Evolutionary conservation across 768 basidiomycete genomes (phyloP), one percentile per base, ranked within the genome.

Genomic region (Tricholoma bakamatsutake): DNA sequence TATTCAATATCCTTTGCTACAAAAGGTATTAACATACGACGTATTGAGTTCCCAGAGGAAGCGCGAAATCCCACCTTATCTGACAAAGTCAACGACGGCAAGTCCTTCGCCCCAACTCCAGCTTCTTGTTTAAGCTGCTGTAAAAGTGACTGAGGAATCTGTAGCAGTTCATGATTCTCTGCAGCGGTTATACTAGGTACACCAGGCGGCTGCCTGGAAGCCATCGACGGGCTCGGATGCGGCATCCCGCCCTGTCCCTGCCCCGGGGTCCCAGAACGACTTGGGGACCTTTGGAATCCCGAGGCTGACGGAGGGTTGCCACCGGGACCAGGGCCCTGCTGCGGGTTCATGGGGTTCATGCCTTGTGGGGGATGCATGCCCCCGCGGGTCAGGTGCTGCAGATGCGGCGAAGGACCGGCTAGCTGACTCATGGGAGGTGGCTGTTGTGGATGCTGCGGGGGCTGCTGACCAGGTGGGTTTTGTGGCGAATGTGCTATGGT

Each of bases 401-500:
- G 69, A 55, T 82, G 82, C 2, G 81, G 80, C 3, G 80, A 79
- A 0, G 77, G 76, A 2, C 82, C 79, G 27, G 65, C 70, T 1
- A 82, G 72, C 54, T 78, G 79, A 49, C 72, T 74, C 76, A 83
- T 80, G 4, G 75, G 72, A 24, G 70, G 67, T 50, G 61, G 66
- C 60, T 70, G 69, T 24, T 57, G 64, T 28, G 59, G 66, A 50
- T 52, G 64, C 48, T 49, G 66, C 28, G 42, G 53, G 4, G 54
- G 57, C 18, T 57, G 59, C 3, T 66, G 12, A 27, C 71, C 74
- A 7, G 51, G 69, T 69, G 7, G 65, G 46, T 78, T 77, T 58
- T 83, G 83, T 0, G 82, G 80, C 3, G 84, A 84, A 50, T 80
- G 78, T 2, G 82, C 74, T 69, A 87, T 83, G 2, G 80, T 84